Base-by-base conservation (phyloP, 179 eudicot species). In the Camellia oleifera region DNA sequence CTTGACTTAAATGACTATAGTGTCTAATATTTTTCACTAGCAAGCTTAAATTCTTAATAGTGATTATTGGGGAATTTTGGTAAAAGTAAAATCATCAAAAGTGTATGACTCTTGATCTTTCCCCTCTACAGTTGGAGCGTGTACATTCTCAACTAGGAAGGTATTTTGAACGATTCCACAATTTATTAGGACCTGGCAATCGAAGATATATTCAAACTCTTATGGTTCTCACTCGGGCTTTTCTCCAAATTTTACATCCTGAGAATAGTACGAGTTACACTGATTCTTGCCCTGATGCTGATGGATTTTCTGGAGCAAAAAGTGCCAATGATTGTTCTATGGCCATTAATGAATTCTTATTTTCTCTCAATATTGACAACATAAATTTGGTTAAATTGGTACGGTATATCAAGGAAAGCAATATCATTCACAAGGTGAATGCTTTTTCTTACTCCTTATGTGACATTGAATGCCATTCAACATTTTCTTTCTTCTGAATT, bases 131-230 rank as follows among this genome's bases (percentile, higher is more conserved):
- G 99, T 82, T 95, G 86, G 91, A 92, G 61, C 87, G 76, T 74
- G 82, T 95, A 73, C 92, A 90, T 83, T 85, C 79, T 69, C 89
- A 91, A 76, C 86, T 95, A 85, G 89, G 89, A 83, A 89, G 77
- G 77, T 95, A 95, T 84, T 88, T 92, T 44, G 88, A 81, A 63
- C 83, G 92, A 61, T 94, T 95, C 76, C 80, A 86, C 74, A 94
- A 88, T 86, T 87, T 93, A 71, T 88, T 95, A 86, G 99, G 99
- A 81, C 86, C 98, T 69, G 97, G 98, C 42, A 95, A 95, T 81
- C 86, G 99, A 69, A 92, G 98, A 86, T 92, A 95, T 79, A 91
- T 95, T 62, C 99, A 95, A 88, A 94, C 89, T 10, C 77, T 94
- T 75, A 83, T 91, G 91, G 85, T 92, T 82, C 86, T 95, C 69